Percentiles rank a stretch among this genome's conserved stretches.
Conservation (phyloP, 2,329 filamentous ascomycete genomes). For the Fusarium sp. region DNA sequence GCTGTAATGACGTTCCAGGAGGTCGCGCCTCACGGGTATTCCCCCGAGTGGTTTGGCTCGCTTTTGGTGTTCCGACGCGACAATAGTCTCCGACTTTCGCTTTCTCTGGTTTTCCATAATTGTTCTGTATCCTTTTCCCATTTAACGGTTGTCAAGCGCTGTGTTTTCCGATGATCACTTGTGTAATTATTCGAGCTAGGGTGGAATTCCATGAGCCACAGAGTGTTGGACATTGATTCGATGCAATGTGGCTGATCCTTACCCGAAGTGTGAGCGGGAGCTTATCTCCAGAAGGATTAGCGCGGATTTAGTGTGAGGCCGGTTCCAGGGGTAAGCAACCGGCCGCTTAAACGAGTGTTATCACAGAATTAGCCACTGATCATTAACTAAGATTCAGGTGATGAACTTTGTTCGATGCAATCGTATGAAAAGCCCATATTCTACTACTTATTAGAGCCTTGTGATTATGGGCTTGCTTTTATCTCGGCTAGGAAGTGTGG, state of each 20-base stretch:
- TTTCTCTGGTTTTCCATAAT: conserved; percentile 43
- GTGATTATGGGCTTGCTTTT: neutral
- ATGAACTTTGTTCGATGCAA: neutral
- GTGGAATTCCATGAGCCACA: conserved; percentile 5
- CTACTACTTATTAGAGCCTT: neutral
- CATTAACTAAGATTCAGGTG: neutral
- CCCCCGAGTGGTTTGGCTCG: conserved; percentile 9
- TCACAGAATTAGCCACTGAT: neutral
- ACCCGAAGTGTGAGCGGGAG: neutral
- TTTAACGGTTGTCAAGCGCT: neutral
- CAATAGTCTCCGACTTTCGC: conserved; percentile 37
- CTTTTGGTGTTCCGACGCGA: conserved; percentile 39
- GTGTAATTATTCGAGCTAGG: neutral
- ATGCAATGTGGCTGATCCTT: conserved; percentile 21
- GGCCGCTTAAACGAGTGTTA: neutral
- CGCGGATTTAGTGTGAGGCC: neutral
- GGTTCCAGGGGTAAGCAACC: conserved; percentile 20
- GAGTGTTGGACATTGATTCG: neutral
- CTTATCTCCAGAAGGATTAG: conserved; percentile 3
- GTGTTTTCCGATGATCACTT: conserved; percentile 5
- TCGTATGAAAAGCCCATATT: neutral
- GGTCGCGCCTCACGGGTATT: conserved; percentile 60
- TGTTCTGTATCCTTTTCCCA: neutral
- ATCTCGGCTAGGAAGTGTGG: neutral
- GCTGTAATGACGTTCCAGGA: conserved; percentile 76